phyloP scores from a whole-genome alignment of 78 protist species.

The Pigoraptor vietnamica region DNA sequence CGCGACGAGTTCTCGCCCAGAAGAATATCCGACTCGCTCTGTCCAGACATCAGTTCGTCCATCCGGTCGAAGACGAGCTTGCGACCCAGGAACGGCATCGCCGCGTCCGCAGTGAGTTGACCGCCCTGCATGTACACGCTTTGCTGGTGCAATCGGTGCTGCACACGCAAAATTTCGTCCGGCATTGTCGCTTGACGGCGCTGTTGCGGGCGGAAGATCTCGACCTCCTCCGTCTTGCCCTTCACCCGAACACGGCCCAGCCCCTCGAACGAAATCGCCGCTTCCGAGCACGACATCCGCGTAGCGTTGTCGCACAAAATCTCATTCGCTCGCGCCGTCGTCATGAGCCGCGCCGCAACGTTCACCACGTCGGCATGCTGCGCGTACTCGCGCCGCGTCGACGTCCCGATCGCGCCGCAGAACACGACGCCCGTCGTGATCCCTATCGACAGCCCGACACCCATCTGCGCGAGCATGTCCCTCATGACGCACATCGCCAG shows the following conservation, averaged over 20 bases:
- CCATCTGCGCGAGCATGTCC: background rate
- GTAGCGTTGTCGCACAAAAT: background rate
- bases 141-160: background rate
- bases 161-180: background rate
- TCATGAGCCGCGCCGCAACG: background rate
- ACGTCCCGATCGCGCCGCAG: background rate
- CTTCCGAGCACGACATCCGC: background rate
- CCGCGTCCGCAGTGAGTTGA: background rate
- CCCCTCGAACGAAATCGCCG: background rate
- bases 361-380: background rate
- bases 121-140: background rate
- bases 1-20: background rate
- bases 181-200: background rate
- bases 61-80: background rate
- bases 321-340: background rate
- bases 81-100: background rate
- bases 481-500: background rate
- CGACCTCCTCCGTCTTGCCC: background rate
- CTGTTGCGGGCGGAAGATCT: background rate
- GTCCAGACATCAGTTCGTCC: background rate
- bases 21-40: too few species aligned
- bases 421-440: background rate
- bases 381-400: background rate
- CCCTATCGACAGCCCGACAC: background rate
- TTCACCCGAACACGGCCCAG: background rate